These are phyloP conservation scores for Escovopsis sp. DNA, from an alignment of 2,329 filamentous ascomycete species.

Conservation along the genomic window DNA sequence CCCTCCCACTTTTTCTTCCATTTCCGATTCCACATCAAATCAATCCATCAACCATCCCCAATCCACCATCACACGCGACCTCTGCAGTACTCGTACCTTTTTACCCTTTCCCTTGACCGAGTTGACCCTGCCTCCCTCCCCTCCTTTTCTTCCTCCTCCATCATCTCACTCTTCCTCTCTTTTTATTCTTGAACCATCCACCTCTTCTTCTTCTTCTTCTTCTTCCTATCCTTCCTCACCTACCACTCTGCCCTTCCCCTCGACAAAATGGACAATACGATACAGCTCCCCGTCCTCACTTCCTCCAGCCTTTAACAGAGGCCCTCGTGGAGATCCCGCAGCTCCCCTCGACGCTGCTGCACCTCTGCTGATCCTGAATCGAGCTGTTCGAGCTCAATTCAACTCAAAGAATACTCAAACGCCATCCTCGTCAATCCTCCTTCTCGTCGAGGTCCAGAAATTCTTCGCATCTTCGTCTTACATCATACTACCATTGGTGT, in stretches of 20 bases:
- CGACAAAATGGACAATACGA: conserved; percentile 11
- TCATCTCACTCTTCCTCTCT: not conserved
- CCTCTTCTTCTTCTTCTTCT: not conserved
- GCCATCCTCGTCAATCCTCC: too few relatives aligned
- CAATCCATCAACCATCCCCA: too few relatives aligned
- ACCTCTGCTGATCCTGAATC: not conserved
- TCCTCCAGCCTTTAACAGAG: not conserved
- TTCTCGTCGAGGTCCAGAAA: too few relatives aligned
- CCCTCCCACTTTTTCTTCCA: not conserved
- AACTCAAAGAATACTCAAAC: not conserved
- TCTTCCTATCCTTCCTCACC: not conserved
- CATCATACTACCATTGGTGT: too few relatives aligned
- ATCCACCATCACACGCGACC: conserved; percentile 5
- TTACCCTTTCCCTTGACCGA: conserved; percentile 4
- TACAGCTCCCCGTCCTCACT: conserved; percentile 9
- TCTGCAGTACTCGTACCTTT: conserved; percentile 3
- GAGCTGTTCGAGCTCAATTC: not conserved
- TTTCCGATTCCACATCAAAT: conserved; percentile 1
- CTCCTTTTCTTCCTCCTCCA: not conserved
- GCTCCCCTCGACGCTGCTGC: not conserved
- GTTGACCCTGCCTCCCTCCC: not conserved
- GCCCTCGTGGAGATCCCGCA: too few relatives aligned
- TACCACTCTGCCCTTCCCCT: not conserved
- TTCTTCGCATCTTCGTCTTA: too few relatives aligned
- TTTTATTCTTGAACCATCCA: not conserved